Percentiles rank a stretch among this genome's conserved stretches.
Conservation (phyloP, 1,284 basidiomycete genomes). For the Ceratobasidium sp. region DNA sequence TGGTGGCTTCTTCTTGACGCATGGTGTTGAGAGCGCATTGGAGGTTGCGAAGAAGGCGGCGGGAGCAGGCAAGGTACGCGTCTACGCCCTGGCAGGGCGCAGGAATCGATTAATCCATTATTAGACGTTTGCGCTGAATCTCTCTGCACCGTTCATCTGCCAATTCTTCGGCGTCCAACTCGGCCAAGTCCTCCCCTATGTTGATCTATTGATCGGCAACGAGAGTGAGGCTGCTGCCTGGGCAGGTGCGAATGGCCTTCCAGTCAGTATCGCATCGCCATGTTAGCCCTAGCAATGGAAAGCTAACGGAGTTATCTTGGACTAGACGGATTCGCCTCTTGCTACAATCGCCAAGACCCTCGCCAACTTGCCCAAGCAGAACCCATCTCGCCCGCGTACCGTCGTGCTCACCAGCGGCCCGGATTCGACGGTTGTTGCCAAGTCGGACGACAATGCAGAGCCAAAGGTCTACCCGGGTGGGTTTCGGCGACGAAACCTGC, state of each 20-base stretch:
- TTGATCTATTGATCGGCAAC: slow-evolving; percentile 91
- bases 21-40: slow-evolving; percentile 79
- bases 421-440: slow-evolving; percentile 80
- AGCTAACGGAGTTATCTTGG: slow-evolving; percentile 54
- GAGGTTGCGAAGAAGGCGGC: slow-evolving; percentile 85
- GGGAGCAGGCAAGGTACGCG: slow-evolving; percentile 70
- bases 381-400: slow-evolving; percentile 74
- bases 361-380: slow-evolving; percentile 71
- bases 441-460: slow-evolving; percentile 61
- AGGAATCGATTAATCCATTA: not conserved
- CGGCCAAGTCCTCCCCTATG: slow-evolving; percentile 78
- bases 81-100: not conserved
- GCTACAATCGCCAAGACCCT: slow-evolving; percentile 73
- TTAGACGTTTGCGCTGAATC: slow-evolving; percentile 87
- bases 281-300: not conserved
- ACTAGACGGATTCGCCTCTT: slow-evolving; percentile 65
- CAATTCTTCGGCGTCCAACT: slow-evolving; percentile 91
- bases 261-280: slow-evolving; percentile 47
- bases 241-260: slow-evolving; percentile 67
- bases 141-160: slow-evolving; percentile 97
- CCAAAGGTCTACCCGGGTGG: slow-evolving; percentile 53
- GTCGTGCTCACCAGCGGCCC: slow-evolving; percentile 95
- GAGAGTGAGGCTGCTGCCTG: slow-evolving; percentile 93
- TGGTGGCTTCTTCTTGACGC: slow-evolving; percentile 97
- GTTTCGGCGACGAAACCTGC: slow-evolving; percentile 48